phyloP scores from a whole-genome alignment of 2,329 filamentous ascomycete genomes.

The Pseudopithomyces chartarum region DNA sequence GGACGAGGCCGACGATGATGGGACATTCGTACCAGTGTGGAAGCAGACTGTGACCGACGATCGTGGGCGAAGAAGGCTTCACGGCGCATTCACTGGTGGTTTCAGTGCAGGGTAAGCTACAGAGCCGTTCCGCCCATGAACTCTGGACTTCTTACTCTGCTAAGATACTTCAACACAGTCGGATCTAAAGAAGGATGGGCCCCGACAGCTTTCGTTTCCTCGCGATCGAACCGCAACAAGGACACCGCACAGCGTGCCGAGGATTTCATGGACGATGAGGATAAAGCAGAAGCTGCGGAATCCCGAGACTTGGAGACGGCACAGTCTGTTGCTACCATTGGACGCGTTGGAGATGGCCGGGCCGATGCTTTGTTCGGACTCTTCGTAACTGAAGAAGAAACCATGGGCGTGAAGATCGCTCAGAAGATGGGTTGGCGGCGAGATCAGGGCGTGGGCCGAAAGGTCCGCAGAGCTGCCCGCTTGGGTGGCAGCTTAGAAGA shows the following conservation, averaged over 20 bases:
- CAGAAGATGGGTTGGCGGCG: constrained; percentile 96
- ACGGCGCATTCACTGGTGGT: constrained; percentile 95
- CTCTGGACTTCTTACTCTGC: constrained; percentile 43
- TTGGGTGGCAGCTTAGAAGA: constrained; percentile 59
- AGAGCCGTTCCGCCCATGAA: constrained; percentile 18
- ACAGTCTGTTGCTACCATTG: constrained; percentile 75
- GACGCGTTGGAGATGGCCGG: constrained; percentile 62
- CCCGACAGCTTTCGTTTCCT: constrained; percentile 89
- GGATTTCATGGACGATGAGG: constrained; percentile 98
- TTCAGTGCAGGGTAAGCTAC: constrained; percentile 86
- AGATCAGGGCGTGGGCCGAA: constrained; percentile 90
- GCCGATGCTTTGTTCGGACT: constrained; percentile 69
- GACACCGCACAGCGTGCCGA: constrained; percentile 71
- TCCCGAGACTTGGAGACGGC: constrained; percentile 74
- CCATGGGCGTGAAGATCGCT: constrained; percentile 82
- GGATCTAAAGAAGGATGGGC: constrained; percentile 99
- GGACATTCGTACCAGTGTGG: constrained; percentile 93
- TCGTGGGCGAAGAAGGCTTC: constrained; percentile 83
- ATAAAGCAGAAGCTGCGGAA: constrained; percentile 84
- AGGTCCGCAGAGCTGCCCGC: constrained; percentile 74
- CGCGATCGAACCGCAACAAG: constrained; percentile 76
- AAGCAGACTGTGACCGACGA: constrained; percentile 98
- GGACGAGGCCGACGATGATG: constrained; percentile 79
- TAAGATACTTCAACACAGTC: constrained; percentile 94
- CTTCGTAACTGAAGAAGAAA: constrained; percentile 75